Evolutionary conservation across 2,329 filamentous ascomycete genomes (phyloP).

Genomic region (Aciculosporium take): DNA sequence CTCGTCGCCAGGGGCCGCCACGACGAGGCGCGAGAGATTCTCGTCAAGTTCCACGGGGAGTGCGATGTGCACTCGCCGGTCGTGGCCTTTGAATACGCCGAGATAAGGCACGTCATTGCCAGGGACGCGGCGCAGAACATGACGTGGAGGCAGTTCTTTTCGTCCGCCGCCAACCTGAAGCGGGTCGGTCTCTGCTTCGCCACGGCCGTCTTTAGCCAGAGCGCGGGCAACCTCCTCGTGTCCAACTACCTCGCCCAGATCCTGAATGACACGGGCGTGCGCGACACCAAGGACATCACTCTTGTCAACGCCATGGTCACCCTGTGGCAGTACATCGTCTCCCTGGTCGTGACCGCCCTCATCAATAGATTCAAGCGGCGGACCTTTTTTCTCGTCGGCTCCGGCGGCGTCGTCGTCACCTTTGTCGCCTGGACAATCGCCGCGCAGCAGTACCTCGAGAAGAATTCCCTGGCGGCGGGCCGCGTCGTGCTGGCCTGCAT

Average conservation of each 20-base stretch:
- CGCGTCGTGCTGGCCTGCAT: slow-evolving; percentile 26
- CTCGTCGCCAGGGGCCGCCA: slow-evolving; percentile 35
- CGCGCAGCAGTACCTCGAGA: slow-evolving; percentile 23
- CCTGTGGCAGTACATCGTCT: slow-evolving; percentile 28
- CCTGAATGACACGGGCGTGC: slow-evolving; percentile 25
- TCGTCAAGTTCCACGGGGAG: slow-evolving; percentile 39
- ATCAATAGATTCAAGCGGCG: slow-evolving; percentile 24
- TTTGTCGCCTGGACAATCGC: slow-evolving; percentile 27
- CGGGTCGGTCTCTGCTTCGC: slow-evolving; percentile 25
- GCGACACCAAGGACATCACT: slow-evolving; percentile 23
- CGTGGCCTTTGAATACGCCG: slow-evolving; percentile 32
- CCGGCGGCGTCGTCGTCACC: slow-evolving; percentile 23
- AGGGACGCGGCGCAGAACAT: slow-evolving; percentile 18
- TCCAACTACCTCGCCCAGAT: slow-evolving; percentile 27
- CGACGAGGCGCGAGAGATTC: slow-evolving; percentile 34
- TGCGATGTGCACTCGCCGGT: slow-evolving; percentile 27
- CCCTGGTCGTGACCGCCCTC: slow-evolving; percentile 21
- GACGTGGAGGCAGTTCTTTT: slow-evolving; percentile 28
- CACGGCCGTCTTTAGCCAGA: slow-evolving; percentile 26
- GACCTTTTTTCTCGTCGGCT: slow-evolving; percentile 24
- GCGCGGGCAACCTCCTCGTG: slow-evolving; percentile 26
- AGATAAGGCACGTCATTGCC: slow-evolving; percentile 33
- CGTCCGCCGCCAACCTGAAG: slow-evolving; percentile 23
- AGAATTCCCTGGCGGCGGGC: slow-evolving; percentile 16
- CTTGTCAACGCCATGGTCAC: slow-evolving; percentile 28